Evolutionary conservation across 495 filamentous ascomycete genomes (phyloP), one percentile per base, ranked within the genome.

Genomic region (Penicillium simplicissimum): DNA sequence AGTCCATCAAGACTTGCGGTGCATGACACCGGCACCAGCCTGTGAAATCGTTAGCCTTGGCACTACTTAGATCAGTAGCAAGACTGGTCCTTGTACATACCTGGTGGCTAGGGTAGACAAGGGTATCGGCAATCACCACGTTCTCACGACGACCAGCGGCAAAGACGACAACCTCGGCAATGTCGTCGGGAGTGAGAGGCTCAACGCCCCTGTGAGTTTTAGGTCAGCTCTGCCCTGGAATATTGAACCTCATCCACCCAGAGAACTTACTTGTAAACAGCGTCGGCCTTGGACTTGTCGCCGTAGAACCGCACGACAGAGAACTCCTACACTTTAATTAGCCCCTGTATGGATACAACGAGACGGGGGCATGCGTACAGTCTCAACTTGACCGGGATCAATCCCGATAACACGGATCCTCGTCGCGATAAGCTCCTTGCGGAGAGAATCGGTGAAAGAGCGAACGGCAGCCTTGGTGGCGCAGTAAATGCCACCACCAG

Each of bases 361-460:
- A 10, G 14, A 14, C 1, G 8, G 31, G 21, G 11, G 21, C 15
- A 25, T 28, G 2, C 63, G 45, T 74, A 90, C 88, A 19, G 95
- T 98, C 83, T 98, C 93, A 51, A 98, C 95, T 77, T 97, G 95
- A 42, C 95, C 95, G 8, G 95, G 95, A 69, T 97, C 95, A 61
- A 98, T 81, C 78, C 95, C 93, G 60, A 97, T 94, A 52, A 98
- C 82, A 23, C 95, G 78, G 52, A 98, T 94, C 47, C 93, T 81
- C 6, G 92, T 90, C 28, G 89, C 83, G 64, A 98, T 88, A 49
- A 97, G 82, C 81, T 98, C 95, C 79, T 88, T 91, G 66, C 95
- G 83, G 66, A 98, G 75, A 15, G 90, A 82, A 54, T 97, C 93
- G 0, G 95, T 96, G 78, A 97, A 98, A 56, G 82, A 88, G 51